Evolutionary conservation across 2,329 filamentous ascomycete genomes (phyloP).

Genomic region (Boeremia lycopersici): DNA sequence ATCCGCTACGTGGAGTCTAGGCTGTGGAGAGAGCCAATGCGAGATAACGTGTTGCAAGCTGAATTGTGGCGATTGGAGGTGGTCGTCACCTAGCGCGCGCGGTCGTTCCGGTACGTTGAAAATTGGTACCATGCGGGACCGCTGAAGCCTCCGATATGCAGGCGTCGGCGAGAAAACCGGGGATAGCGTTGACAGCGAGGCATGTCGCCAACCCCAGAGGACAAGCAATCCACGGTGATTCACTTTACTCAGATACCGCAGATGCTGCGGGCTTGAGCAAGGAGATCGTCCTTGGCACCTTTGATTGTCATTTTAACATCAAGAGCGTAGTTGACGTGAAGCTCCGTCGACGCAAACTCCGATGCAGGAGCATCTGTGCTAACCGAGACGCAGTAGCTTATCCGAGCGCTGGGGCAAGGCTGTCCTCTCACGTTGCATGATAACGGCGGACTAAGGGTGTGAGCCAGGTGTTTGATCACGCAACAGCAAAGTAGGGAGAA

Average conservation of each 20-base stretch:
- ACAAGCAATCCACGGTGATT: no score
- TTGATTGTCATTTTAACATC: neutral
- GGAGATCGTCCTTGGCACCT: neutral
- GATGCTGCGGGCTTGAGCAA: no score
- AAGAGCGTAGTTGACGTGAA: neutral
- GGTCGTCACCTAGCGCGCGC: slow-evolving; percentile 14
- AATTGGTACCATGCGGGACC: slow-evolving; percentile 17
- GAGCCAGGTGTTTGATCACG: no score
- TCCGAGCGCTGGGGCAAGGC: slow-evolving; percentile 1
- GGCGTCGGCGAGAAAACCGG: slow-evolving; percentile 26
- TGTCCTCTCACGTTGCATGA: neutral
- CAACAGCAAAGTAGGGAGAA: no score
- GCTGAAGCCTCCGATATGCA: slow-evolving; percentile 14
- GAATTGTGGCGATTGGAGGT: slow-evolving; percentile 25
- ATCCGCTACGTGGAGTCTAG: slow-evolving; percentile 23
- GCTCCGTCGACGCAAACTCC: neutral
- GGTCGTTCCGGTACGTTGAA: slow-evolving; percentile 21
- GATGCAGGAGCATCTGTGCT: neutral
- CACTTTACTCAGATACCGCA: no score
- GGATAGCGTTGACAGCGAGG: slow-evolving; percentile 27
- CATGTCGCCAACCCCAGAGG: neutral
- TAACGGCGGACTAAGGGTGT: no score
- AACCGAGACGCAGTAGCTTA: slow-evolving; percentile 9
- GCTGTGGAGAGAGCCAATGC: slow-evolving; percentile 34
- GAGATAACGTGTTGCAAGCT: slow-evolving; percentile 20